phyloP scores from a whole-genome alignment of 768 basidiomycete species.

The Mycena polygramma region DNA sequence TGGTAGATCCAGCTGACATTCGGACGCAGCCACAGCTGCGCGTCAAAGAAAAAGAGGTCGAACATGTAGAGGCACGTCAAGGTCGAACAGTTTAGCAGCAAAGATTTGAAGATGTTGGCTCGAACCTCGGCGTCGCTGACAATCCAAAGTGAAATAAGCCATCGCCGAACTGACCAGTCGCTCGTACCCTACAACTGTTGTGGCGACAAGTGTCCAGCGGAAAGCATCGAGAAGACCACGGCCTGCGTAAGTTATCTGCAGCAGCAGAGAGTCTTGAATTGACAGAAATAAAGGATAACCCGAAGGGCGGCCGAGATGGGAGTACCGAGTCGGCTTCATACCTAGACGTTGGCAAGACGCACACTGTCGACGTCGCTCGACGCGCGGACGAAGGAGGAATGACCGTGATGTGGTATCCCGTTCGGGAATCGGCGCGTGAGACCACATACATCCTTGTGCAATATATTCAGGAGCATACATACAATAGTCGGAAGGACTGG shows the following conservation, averaged over 20 bases:
- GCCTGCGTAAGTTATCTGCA: slow-evolving; percentile 72
- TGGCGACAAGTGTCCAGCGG: slow-evolving; percentile 76
- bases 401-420: slow-evolving; percentile 10
- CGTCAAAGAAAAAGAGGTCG: slow-evolving; percentile 74
- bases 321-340: slow-evolving; percentile 35
- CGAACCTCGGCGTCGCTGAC: slow-evolving; percentile 83
- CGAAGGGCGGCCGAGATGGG: slow-evolving; percentile 56
- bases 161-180: neutral
- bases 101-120: slow-evolving; percentile 79
- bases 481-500: slow-evolving; percentile 21
- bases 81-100: slow-evolving; percentile 79
- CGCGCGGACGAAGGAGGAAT: neutral
- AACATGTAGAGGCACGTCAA: slow-evolving; percentile 82
- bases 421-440: neutral
- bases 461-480: slow-evolving; percentile 31
- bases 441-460: slow-evolving; percentile 25
- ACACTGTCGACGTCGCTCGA: slow-evolving; percentile 17
- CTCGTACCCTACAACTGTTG: slow-evolving; percentile 68
- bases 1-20: slow-evolving; percentile 85
- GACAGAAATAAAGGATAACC: slow-evolving; percentile 79
- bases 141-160: slow-evolving; percentile 24
- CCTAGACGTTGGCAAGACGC: slow-evolving; percentile 22
- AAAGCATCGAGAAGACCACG: slow-evolving; percentile 78
- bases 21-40: slow-evolving; percentile 75
- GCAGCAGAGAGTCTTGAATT: slow-evolving; percentile 65